Evolutionary conservation across 805 yeast genomes (phyloP), one percentile per base, ranked within the genome.

Genomic region (Wickerhamomyces silvicola): DNA sequence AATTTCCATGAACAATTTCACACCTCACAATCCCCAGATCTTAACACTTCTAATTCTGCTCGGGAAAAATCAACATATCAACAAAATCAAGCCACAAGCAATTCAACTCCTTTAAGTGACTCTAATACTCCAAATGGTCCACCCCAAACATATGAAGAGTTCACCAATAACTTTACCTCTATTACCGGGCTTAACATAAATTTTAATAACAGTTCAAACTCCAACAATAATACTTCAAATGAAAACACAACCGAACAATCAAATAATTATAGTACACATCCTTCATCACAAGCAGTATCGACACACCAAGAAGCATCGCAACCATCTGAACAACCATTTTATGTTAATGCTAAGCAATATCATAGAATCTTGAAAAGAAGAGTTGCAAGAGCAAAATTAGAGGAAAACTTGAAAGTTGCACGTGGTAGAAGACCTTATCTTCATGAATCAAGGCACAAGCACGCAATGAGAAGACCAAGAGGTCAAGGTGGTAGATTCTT

Each of bases 401-500:
- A 92, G 52, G 97, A 92, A 52, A 75, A 78, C 27, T 68, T 90
- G 41, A 81, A 85, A 51, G 83, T 83, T 5, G 88, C 92, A 12
- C 72, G 95, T 41, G 94, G 94, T 12, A 75, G 97, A 48, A 81
- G 81, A 54, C 97, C 97, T 10, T 90, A 94, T 57, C 59, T 92
- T 30, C 99, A 92, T 54, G 98, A 92, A 59, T 85, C 96, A 13
- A 72, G 99, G 48, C 99, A 92, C 57, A 90, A 92, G 56, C 99
- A 92, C 57, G 99, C 99, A 3, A 92, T 92, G 98, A 73, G 97
- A 54, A 74, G 99, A 56, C 97, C 98, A 11, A 75, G 99, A 47
- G 99, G 99, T 18, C 97, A 92, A 62, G 98, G 98, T 20, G 99
- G 99, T 6, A 68, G 99, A 39, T 92, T 92, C 46, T 61, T 92